Evolutionary conservation across 768 basidiomycete species (phyloP), one percentile per base, ranked within the genome.

Genomic region (Podaxis sp.): DNA sequence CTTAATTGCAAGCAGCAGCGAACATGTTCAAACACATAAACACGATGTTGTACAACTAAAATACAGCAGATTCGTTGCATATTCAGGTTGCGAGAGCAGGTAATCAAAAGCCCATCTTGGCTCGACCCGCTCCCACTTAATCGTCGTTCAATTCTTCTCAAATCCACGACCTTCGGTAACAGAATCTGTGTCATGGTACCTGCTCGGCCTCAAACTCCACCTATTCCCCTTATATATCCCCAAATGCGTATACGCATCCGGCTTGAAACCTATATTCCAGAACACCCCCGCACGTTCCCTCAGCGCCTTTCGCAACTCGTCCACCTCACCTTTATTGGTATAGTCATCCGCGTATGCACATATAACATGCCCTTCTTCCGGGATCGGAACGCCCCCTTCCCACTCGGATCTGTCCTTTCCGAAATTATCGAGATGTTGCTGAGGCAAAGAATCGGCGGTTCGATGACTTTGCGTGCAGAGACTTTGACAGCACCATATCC

Each of bases 211-310:
- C 54, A 76, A 69, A 5, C 66, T 68, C 72, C 71, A 77, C n/a
- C 68, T 60, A 52, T 77, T 77, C 18, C 70, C 63, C 42, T 71
- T 68, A 60, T 77, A 77, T 13, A 77, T 76, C 5, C 71, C 73
- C 35, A 76, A 64, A 63, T 74, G 65, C 4, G 76, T 76, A 63
- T 77, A 77, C 27, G 73, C 72, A 37, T 77, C 76, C 21, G 74
- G 68, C 64, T 78, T 78, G 70, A 76, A 77, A 3, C 73, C 73
- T 55, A 76, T 75, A 62, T 70, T 74, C 70, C 36, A 57, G 18
- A 50, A 48, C 13, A 66, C 65, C 3, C 77, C 76, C 28, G 70
- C 63, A 32, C 48, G 47, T 9, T 47, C 61, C 50, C 69, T 72
- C 61, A 77, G 61, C n/a, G 66, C 72, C 42, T 73, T 68, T 64